These are phyloP conservation scores for Lepidium aucheri DNA, from an alignment of 345 rosid species.

Conservation along the genomic window DNA sequence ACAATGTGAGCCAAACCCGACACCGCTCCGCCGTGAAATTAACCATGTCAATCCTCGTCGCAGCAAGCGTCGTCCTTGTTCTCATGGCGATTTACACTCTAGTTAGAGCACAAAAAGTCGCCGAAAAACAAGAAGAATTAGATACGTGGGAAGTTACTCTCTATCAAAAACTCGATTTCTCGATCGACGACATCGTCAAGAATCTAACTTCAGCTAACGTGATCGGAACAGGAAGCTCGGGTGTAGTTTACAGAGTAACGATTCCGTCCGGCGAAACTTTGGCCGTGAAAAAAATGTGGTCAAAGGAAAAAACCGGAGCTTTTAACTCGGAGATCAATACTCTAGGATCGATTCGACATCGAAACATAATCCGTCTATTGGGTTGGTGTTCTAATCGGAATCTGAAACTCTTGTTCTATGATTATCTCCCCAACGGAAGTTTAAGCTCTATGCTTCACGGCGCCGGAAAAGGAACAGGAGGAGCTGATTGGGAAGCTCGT, in stretches of 20 bases:
- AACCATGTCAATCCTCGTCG: conserved; percentile 53
- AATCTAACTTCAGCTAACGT: conserved; percentile 71
- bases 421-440: conserved; percentile 93
- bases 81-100: conserved; percentile 55
- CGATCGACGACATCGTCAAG: conserved; percentile 56
- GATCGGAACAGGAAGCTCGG: conserved; percentile 95
- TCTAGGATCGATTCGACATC: conserved; percentile 78
- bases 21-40: conserved; percentile 47
- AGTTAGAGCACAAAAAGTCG: conserved; percentile 35
- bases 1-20: conserved; percentile 20
- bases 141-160: conserved; percentile 69
- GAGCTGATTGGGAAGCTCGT: conserved; percentile 80
- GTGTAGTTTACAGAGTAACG: conserved; percentile 76
- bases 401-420: conserved; percentile 74
- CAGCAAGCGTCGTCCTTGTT: conserved; percentile 52
- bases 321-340: conserved; percentile 76
- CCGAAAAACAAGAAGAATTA: conserved; percentile 28
- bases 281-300: conserved; percentile 97
- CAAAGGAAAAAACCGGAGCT: conserved; percentile 71
- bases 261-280: conserved; percentile 61
- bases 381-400: conserved; percentile 80
- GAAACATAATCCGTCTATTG: conserved; percentile 68
- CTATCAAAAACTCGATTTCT: conserved; percentile 79
- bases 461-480: conserved; percentile 60
- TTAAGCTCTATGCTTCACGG: conserved; percentile 83